phyloP scores from a whole-genome alignment of 2,329 filamentous ascomycete species.

The Aureobasidium lini region DNA sequence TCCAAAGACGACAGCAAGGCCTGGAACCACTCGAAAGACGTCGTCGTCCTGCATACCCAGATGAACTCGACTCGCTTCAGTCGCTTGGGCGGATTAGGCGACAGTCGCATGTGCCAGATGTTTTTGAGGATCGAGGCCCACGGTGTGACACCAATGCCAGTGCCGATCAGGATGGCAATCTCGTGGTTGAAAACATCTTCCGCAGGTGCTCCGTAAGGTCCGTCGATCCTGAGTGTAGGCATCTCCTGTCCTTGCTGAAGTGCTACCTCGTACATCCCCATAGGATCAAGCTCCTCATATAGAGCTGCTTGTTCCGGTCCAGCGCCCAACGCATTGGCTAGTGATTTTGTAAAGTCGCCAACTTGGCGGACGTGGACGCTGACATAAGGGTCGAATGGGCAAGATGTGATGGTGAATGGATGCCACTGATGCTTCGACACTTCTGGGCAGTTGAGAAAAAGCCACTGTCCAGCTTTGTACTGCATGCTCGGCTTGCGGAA shows the following conservation, averaged over 20 bases:
- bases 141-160: conserved; percentile 79
- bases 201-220: conserved; percentile 91
- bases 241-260: conserved; percentile 88
- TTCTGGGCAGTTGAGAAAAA: conserved; percentile 88
- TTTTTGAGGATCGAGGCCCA: conserved; percentile 90
- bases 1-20: conserved; percentile 86
- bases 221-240: conserved; percentile 83
- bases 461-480: conserved; percentile 98
- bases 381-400: conserved; percentile 89
- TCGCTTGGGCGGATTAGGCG: conserved; percentile 79
- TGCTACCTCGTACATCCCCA: conserved; percentile 97
- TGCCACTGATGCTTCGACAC: conserved; percentile 93
- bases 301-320: conserved; percentile 80
- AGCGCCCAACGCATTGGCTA: conserved; percentile 93
- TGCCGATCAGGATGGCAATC: conserved; percentile 77
- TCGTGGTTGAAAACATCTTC: conserved; percentile 96
- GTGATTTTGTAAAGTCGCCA: conserved; percentile 86
- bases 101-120: conserved; percentile 91
- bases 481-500: conserved; percentile 94
- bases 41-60: conserved; percentile 95
- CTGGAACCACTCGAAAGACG: conserved; percentile 98
- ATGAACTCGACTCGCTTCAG: conserved; percentile 96
- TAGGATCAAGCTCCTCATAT: conserved; percentile 82
- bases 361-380: conserved; percentile 94
- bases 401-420: conserved; percentile 97